Conservation (phyloP, 2,329 filamentous ascomycete species). For the Aureobasidium sp. region DNA sequence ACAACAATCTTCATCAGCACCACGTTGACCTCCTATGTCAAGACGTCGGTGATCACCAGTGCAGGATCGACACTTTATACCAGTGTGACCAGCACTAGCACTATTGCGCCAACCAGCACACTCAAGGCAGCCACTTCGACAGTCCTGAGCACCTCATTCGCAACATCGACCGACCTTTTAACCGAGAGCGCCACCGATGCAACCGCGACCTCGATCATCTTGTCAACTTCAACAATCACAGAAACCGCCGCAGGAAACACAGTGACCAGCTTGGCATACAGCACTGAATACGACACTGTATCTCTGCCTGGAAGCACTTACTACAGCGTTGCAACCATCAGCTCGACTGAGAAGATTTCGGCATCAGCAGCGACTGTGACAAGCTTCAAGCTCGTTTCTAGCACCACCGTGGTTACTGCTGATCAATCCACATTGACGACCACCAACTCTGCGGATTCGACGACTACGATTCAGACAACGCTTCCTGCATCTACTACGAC, state of each 20-base stretch:
- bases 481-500: slow-evolving; percentile 16
- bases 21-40: slow-evolving; percentile 21
- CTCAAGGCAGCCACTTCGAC: slow-evolving; percentile 21
- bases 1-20: slow-evolving; percentile 21
- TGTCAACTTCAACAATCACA: slow-evolving; percentile 6
- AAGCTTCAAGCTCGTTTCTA: slow-evolving; percentile 15
- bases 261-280: slow-evolving; percentile 7
- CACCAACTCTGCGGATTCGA: slow-evolving; percentile 13
- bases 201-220: slow-evolving; percentile 15
- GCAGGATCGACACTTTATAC: slow-evolving; percentile 17
- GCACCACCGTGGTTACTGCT: slow-evolving; percentile 13
- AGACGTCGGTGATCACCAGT: slow-evolving; percentile 14
- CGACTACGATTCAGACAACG: slow-evolving; percentile 18
- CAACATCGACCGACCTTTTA: slow-evolving; percentile 6
- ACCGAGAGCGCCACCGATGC: slow-evolving; percentile 13
- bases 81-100: slow-evolving; percentile 19
- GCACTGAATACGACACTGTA: slow-evolving; percentile 4
- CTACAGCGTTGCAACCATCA: slow-evolving; percentile 15
- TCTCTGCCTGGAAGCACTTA: slow-evolving; percentile 14
- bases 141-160: slow-evolving; percentile 14
- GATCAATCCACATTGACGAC: slow-evolving; percentile 11
- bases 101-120: slow-evolving; percentile 18
- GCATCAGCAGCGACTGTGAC: slow-evolving; percentile 7
- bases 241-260: slow-evolving; percentile 5
- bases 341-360: slow-evolving; percentile 1